Percentiles rank a stretch among this genome's conserved stretches.
Conservation (phyloP, 768 basidiomycete genomes). For the Mycena vitilis region DNA sequence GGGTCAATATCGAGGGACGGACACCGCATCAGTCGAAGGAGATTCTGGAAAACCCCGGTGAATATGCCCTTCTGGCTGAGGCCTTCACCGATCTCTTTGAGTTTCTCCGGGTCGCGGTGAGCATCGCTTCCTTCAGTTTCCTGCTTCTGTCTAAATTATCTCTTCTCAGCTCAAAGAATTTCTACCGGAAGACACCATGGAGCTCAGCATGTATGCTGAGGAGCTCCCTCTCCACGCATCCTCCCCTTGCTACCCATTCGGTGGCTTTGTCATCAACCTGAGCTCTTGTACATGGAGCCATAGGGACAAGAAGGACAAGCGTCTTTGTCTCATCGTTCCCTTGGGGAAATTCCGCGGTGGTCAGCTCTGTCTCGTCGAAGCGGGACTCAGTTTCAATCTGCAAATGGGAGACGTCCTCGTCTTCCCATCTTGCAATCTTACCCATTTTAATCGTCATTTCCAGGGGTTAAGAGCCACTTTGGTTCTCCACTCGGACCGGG, state of each 20-base stretch:
- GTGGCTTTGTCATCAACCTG: neutral
- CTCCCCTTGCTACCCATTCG: neutral
- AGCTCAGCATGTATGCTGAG: conserved; percentile 1
- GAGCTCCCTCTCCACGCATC: neutral
- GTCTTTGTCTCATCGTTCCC: neutral
- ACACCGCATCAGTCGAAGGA: neutral
- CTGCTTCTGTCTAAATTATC: neutral
- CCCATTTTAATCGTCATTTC: neutral
- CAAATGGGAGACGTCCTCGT: conserved; percentile 1
- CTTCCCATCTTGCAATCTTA: neutral
- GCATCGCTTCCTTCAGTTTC: neutral
- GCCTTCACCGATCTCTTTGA: conserved; percentile 1
- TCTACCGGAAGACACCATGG: neutral
- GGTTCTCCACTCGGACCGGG: neutral
- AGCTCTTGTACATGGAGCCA: neutral
- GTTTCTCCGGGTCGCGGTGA: neutral
- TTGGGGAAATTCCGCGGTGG: neutral
- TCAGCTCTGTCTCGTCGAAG: neutral
- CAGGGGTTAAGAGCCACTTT: neutral
- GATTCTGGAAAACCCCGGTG: neutral
- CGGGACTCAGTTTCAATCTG: neutral
- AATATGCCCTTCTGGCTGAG: neutral
- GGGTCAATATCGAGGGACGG: neutral
- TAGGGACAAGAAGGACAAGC: neutral
- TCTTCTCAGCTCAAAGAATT: neutral